These are phyloP conservation scores for Schoenoplectus tabernaemontani DNA, from an alignment of 202 grass and related monocot genomes.

Conservation along the genomic window DNA sequence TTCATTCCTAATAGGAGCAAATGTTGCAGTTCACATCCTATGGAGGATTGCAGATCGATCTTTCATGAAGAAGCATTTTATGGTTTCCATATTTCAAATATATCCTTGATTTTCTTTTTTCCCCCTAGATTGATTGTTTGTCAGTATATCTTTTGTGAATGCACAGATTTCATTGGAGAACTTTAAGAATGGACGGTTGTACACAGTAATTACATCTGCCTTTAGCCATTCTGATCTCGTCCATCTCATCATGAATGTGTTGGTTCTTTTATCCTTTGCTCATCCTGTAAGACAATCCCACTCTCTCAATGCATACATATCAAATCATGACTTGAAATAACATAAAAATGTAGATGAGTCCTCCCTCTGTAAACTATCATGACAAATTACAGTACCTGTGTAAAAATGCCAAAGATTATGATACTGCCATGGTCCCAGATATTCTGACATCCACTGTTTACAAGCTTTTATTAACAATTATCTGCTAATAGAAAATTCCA, in stretches of 20 bases:
- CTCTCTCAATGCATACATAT: neutral
- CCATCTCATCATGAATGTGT: conserved; percentile 61
- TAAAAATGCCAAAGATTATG: too few relatives aligned
- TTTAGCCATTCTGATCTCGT: conserved; percentile 44
- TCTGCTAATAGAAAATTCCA: neutral
- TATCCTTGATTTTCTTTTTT: neutral
- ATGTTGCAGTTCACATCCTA: conserved; percentile 63
- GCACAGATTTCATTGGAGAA: conserved; percentile 78
- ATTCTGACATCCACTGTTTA: neutral
- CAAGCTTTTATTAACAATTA: neutral
- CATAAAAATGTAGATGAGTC: neutral
- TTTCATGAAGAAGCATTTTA: conserved; percentile 78
- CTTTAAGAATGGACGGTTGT: conserved; percentile 60
- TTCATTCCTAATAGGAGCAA: conserved; percentile 41
- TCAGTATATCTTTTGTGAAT: conserved; percentile 10
- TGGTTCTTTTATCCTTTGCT: conserved; percentile 71
- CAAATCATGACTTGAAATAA: neutral
- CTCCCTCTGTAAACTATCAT: neutral
- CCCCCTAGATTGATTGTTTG: neutral
- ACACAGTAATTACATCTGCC: conserved; percentile 64
- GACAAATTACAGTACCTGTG: neutral
- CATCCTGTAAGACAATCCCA: conserved; percentile 37
- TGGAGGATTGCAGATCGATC: conserved; percentile 42
- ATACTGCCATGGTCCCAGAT: neutral
- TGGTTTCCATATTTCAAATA: conserved; percentile 22